Evolutionary conservation across 495 filamentous ascomycete species (phyloP), one percentile per base, ranked within the genome.

Genomic region (Neurospora pannonica): DNA sequence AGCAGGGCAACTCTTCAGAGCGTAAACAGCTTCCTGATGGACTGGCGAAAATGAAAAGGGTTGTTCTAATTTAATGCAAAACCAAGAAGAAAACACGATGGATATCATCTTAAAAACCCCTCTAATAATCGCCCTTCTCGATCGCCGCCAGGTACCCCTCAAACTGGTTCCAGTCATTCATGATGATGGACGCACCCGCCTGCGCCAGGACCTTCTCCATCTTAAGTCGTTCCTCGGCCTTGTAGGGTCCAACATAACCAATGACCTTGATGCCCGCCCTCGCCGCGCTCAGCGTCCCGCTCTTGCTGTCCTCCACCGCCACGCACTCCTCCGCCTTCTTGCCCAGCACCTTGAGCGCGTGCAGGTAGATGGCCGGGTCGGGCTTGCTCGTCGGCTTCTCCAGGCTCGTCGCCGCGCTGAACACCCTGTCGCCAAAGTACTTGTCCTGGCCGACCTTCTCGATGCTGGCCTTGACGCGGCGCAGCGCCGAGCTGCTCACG

Each of bases 221-320:
- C 81, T 92, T 83, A 72, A 87, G 85, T 85, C 89, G 86, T 86
- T 93, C 91, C 75, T 90, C 90, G 48, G 85, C 84, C 73, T 86
- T 83, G 79, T 97, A 97, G 78, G 92, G 91, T 43, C 95, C 95
- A 39, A 97, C 94, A 81, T 97, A 98, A 37, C 89, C 95, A 77
- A 98, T 92, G 71, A 92, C 87, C 70, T 89, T 91, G 77, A 98
- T 95, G 34, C 88, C 88, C n/a, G 95, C 95, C 74, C 92, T 88
- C 76, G 92, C 90, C 43, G 90, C 95, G 71, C 92, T 93, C 69
- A 92, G 88, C 31, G 93, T 90, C 74, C 95, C 95, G 74, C 90
- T 93, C 88, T 92, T 94, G 86, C 91, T 94, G 84, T 97, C 95
- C 86, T 98, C 95, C 70, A 98, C 87, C 5, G 95, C 90, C 38